phyloP scores from a whole-genome alignment of 2,329 filamentous ascomycete species.

The Stemphylium lycopersici region DNA sequence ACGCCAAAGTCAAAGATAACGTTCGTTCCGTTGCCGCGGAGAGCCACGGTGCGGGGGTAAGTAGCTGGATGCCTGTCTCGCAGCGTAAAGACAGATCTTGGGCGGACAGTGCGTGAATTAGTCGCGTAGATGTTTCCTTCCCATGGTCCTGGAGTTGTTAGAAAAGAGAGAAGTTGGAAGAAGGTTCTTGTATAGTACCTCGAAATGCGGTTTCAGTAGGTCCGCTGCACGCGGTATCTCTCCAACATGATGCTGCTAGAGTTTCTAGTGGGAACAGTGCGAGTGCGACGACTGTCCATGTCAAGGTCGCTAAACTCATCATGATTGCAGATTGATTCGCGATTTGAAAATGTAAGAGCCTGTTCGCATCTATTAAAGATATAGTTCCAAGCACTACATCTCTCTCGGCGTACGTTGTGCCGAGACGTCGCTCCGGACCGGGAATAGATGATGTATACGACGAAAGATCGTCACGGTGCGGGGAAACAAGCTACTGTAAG shows the following conservation, averaged over 20 bases:
- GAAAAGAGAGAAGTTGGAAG: neutral
- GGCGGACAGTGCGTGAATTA: constrained; percentile 57
- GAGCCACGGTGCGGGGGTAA: constrained; percentile 37
- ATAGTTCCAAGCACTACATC: neutral
- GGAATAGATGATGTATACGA: constrained; percentile 1
- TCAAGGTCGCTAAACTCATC: neutral
- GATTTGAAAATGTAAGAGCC: no score
- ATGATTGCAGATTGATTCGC: neutral
- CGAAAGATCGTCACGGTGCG: constrained; percentile 1
- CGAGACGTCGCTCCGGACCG: constrained; percentile 8
- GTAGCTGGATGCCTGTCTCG: constrained; percentile 28
- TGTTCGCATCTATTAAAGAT: neutral
- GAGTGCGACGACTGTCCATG: neutral
- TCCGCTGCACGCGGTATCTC: constrained; percentile 60
- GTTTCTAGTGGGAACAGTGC: neutral
- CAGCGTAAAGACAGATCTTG: constrained; percentile 52
- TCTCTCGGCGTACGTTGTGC: constrained; percentile 6
- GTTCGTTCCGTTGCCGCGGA: constrained; percentile 58
- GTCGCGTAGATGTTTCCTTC: constrained; percentile 65
- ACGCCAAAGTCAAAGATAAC: constrained; percentile 65
- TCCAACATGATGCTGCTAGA: constrained; percentile 56
- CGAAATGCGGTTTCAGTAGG: constrained; percentile 58
- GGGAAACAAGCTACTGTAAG: constrained; percentile 8
- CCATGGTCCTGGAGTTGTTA: constrained; percentile 56
- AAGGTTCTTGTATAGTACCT: neutral